Base-by-base conservation (phyloP, 225 moss, liverwort and hornwort genomes). In the Sphagnum tenellum region DNA sequence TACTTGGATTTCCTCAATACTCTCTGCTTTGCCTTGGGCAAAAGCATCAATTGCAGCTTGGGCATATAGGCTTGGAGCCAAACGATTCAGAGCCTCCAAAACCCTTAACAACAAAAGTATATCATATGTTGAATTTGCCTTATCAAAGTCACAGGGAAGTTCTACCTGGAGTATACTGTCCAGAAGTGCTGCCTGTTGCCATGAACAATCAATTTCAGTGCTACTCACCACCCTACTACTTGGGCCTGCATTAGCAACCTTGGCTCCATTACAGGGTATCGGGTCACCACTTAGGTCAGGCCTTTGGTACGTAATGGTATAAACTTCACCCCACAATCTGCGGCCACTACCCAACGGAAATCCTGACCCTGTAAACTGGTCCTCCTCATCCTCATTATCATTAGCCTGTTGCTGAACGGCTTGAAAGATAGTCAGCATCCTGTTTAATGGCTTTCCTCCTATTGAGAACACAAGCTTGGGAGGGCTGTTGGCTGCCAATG, bases 241-340 rank as follows among this genome's bases (percentile, higher is more conserved):
- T 29, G 78, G 78, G 72, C 88, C 83, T 47, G 71, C 75, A 69
- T 57, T 57, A 60, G 64, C 79, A 55, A 81, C 63, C 65, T 82
- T 84, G 46, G 78, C 82, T 50, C 72, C 66, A 3, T 56, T 78
- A 6, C 54, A 65, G 50, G 79, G 76, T 47, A 72, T 57, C 47
- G 74, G 78, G 63, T 90, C 89, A 44, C 78, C 82, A 66, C 56
- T 74, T 52, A 72, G 69, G 47, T 90, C 89, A 29, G 78, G 85
- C 52, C 90, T 76, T 75, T 89, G 80, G 56, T 98, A 98, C 9
- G 80, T 85, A 55, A 98, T 88, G 50, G 92, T 89, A 68, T 92
- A 92, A 12, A 98, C 90, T 69, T 98, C 96, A 70, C 92, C 96
- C 83, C 90, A 98, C 69, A 98, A 77, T 67, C 92, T 88, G 29